A percentile compares a stretch with the other conserved stretches of the same genome.
Evolutionary conservation across 2,329 filamentous ascomycete species (phyloP).

Genomic region (Aspergillus terreus): DNA sequence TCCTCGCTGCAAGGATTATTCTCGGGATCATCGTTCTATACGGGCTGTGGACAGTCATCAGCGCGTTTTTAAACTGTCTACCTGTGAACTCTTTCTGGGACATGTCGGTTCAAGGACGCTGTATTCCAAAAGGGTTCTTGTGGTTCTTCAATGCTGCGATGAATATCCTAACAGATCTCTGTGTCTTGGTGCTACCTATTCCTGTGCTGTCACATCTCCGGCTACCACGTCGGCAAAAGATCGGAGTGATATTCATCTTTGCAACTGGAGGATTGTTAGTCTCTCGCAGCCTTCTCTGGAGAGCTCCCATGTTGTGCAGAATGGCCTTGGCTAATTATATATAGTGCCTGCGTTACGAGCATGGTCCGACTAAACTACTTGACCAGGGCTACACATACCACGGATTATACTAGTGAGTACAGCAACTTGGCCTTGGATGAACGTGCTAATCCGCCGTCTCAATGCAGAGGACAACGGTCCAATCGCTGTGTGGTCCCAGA

Average conservation of each 20-base stretch:
- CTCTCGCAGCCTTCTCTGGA: background rate
- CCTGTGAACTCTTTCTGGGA: constrained; percentile 3
- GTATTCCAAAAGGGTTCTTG: background rate
- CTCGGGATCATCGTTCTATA: background rate
- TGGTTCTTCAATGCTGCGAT: constrained; percentile 1
- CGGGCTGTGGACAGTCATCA: constrained; percentile 2
- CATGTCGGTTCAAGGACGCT: background rate
- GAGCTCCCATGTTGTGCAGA: no score
- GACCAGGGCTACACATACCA: background rate
- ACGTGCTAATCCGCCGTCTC: background rate
- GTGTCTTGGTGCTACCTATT: background rate
- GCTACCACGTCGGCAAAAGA: background rate
- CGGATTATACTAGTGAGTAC: background rate
- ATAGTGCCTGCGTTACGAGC: constrained; percentile 1
- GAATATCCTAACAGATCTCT: constrained; percentile 1
- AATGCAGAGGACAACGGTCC: background rate
- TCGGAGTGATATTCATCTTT: constrained; percentile 1
- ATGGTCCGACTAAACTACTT: constrained; percentile 1
- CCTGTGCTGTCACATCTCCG: background rate
- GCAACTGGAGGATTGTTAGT: constrained; percentile 1
- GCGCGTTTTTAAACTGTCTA: constrained; percentile 2
- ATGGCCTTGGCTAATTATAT: background rate
- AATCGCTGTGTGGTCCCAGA: constrained; percentile 3
- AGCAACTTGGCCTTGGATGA: background rate
- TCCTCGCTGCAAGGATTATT: background rate